Base-by-base conservation (phyloP, 257 asterid species). In the Nicotiana tomentosiformis region DNA sequence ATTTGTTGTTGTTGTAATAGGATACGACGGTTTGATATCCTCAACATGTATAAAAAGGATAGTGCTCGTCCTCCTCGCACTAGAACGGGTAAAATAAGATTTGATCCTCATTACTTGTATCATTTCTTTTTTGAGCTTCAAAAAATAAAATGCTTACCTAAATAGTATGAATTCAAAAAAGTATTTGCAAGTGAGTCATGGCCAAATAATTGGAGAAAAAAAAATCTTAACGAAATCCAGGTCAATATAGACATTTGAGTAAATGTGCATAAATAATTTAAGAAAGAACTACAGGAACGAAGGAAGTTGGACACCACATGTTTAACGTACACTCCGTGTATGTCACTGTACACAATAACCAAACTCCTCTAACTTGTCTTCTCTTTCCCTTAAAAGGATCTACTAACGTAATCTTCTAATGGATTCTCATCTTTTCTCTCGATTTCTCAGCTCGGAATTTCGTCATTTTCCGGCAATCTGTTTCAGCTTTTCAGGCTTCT, bases 291-390 rank as follows among this genome's bases (percentile, higher is more conserved):
- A 80, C 9, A n/a, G 70, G 83, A 49, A 32, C 66, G 3, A 23
- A 66, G 70, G 35, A 76, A 39, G 70, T 35, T 84, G 60, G 65
- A 81, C 62, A 67, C 80, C 80, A 77, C 62, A 56, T 49, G 77
- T 58, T 64, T 26, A 78, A 83, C 87, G 84, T 83, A 82, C 81
- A 26, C 67, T 9, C 17, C 66, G 29, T 39, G 58, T 83, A 83
- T 82, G 88, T 80, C 69, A 77, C 58, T 56, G 66, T 68, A 39
- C 33, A 83, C 72, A 43, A 23, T 23, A 46, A 77, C 65, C 77
- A 51, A 77, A 74, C 64, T 64, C 74, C 66, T 18, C 72, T 85
- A 82, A 89, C 90, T 88, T 85, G 84, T 90, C 88, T 89, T 86
- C 90, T 88, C 88, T 89, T 30, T 81, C 53, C 65, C 58, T 86